These are phyloP conservation scores for Gastrolobium bilobum DNA, from an alignment of 306 rosid genomes.

Conservation along the genomic window DNA sequence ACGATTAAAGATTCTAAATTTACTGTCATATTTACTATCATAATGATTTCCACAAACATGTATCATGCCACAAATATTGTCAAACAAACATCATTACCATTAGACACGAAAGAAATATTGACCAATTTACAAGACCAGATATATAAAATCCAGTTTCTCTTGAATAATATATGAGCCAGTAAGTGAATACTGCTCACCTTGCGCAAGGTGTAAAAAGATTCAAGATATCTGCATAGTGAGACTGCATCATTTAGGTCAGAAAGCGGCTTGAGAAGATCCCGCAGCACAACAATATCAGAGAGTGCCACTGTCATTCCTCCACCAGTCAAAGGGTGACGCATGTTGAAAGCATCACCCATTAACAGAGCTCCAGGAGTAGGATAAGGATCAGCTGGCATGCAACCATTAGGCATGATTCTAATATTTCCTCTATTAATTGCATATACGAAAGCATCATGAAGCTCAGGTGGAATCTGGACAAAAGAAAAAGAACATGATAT, in stretches of 20 bases:
- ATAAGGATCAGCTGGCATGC: slow-evolving; percentile 64
- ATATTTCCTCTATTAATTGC: slow-evolving; percentile 63
- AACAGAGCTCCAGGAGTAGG: slow-evolving; percentile 71
- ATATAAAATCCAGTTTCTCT: neutral
- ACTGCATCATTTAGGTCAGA: slow-evolving; percentile 52
- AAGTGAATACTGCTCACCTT: slow-evolving; percentile 50
- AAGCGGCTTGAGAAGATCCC: slow-evolving; percentile 62
- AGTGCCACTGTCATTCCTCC: slow-evolving; percentile 83
- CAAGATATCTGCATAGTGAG: slow-evolving; percentile 60
- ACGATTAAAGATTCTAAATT: slow-evolving; percentile 1
- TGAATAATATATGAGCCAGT: neutral
- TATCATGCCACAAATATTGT: neutral
- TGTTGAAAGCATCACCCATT: slow-evolving; percentile 78
- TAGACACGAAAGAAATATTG: neutral
- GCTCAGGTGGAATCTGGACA: slow-evolving; percentile 59
- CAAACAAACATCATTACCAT: neutral
- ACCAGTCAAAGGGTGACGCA: slow-evolving; percentile 74
- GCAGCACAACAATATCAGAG: slow-evolving; percentile 66
- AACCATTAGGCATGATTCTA: slow-evolving; percentile 65
- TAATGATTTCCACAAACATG: neutral
- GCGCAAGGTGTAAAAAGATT: slow-evolving; percentile 66
- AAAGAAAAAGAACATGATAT: slow-evolving; percentile 34
- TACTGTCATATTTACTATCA: neutral
- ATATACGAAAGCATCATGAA: slow-evolving; percentile 62
- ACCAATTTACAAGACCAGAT: slow-evolving; percentile 16